These are phyloP conservation scores for Russula olivacea DNA, from an alignment of 768 basidiomycete genomes.

Conservation along the genomic window DNA sequence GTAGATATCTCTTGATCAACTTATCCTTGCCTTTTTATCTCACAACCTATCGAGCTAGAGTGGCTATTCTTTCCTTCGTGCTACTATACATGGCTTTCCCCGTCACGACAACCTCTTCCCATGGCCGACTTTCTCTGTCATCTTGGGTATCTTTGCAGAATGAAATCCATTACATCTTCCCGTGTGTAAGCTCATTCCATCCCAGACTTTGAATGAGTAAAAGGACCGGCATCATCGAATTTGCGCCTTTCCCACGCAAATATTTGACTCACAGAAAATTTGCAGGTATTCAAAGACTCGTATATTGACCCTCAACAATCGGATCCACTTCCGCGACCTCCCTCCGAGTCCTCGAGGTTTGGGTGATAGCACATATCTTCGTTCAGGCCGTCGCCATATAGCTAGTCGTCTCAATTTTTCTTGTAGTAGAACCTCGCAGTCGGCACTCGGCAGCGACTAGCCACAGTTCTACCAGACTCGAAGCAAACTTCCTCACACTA, in stretches of 20 bases:
- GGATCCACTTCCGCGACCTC: not conserved
- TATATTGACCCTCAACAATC: slow-evolving; percentile 1
- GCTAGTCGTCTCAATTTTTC: not conserved
- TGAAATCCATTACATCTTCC: too few relatives aligned
- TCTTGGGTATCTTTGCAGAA: too few relatives aligned
- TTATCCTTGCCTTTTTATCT: too few relatives aligned
- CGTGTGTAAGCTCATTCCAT: too few relatives aligned
- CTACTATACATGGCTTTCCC: too few relatives aligned
- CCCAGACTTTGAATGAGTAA: too few relatives aligned
- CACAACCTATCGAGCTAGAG: too few relatives aligned
- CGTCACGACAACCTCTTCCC: too few relatives aligned
- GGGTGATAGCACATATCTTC: not conserved
- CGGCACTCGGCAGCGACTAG: not conserved
- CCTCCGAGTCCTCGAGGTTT: not conserved
- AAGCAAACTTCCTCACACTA: not conserved
- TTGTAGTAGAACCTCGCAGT: not conserved
- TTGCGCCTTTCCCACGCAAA: not conserved
- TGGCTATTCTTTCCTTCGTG: too few relatives aligned
- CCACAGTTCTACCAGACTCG: not conserved
- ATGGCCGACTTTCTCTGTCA: too few relatives aligned
- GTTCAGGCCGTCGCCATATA: not conserved
- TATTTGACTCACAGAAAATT: not conserved
- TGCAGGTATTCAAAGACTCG: slow-evolving; percentile 7
- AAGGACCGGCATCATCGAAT: slow-evolving; percentile 7
- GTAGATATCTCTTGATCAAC: too few relatives aligned